Base-by-base conservation (phyloP, 2,329 filamentous ascomycete genomes). In the Epichloe aotearoae region DNA sequence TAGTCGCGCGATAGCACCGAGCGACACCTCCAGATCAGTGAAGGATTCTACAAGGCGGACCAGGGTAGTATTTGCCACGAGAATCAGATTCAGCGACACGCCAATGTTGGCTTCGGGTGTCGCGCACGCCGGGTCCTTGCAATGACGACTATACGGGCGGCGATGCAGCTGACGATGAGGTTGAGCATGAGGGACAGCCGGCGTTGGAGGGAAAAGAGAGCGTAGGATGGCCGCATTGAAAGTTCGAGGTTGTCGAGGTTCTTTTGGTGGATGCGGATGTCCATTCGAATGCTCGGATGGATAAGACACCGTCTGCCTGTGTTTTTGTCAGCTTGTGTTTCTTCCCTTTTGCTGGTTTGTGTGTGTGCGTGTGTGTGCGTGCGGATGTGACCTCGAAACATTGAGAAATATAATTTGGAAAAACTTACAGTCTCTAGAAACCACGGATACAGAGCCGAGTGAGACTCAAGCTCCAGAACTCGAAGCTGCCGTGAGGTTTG, bases 401-500 rank as follows among this genome's bases (percentile, higher is more conserved):
- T 23, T 23, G 20, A 23, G 20, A 23, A 23, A 23, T 1, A 23
- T 23, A 48, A 14, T 23, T 33, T 19, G 11, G 34, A 10, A 26
- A 10, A 34, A 52, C 14, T 47, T 53, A 51, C 63, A 0, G 69
- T 66, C 55, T 74, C 70, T 4, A 73, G 50, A 17, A 73, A 66
- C 43, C 58, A 64, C 0, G 64, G 65, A 41, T 61, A 73, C 0
- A 80, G 62, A 0, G 69, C 71, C 0, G 76, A 68, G 46, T 73
- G 73, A 0, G 75, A 69, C 54, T 80, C 75, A 1, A 81, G 65
- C 46, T 80, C 77, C 30, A 80, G 59, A 12, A 75, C 68, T 38
- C 76, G 73, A 3, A 82, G 62, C 55, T 80, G 78, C 0, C 77
- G 70, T 0, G 77, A 79, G 0, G 77, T 80, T 5, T 72, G 68